A percentile compares a stretch with the other conserved stretches of the same genome.
Conservation (phyloP, 441 rosid genomes). For the Isatis lusitanica region DNA sequence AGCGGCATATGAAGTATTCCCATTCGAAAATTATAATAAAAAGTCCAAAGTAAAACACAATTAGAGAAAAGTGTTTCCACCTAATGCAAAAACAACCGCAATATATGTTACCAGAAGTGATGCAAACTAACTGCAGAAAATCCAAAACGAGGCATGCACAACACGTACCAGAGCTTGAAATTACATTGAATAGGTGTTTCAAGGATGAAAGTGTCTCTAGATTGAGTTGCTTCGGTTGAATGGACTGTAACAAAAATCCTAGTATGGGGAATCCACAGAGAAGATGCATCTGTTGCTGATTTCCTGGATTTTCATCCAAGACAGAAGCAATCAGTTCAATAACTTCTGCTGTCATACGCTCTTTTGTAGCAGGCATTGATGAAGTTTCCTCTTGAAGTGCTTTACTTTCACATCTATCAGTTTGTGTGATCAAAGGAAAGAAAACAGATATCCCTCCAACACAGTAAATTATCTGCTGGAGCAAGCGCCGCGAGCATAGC, state of each 20-base stretch:
- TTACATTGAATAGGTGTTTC: conserved; percentile 82
- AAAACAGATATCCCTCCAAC: conserved; percentile 98
- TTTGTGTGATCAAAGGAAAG: conserved; percentile 90
- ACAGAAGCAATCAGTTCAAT: conserved; percentile 95
- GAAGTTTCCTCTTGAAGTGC: conserved; percentile 54
- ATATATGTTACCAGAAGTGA: conserved; percentile 16
- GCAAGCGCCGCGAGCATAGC: conserved; percentile 92
- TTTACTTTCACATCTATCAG: conserved; percentile 78
- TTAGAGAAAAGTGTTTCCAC: neutral
- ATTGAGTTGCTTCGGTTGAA: conserved; percentile 91
- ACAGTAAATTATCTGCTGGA: conserved; percentile 96
- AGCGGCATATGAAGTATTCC: neutral
- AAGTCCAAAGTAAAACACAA: neutral
- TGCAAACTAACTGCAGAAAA: conserved; percentile 14
- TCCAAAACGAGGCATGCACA: conserved; percentile 10
- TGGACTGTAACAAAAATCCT: conserved; percentile 93
- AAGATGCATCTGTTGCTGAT: conserved; percentile 97
- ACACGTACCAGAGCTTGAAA: conserved; percentile 73
- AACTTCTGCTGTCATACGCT: conserved; percentile 93
- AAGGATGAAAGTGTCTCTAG: conserved; percentile 90
- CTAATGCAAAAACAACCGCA: conserved; percentile 18
- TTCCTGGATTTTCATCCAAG: conserved; percentile 90
- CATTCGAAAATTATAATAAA: neutral
- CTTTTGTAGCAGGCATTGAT: conserved; percentile 67
- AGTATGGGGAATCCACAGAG: conserved; percentile 92